Percentiles rank a stretch among this genome's conserved stretches.
phyloP scores from a whole-genome alignment of 202 grass and related monocot species.

The Panicum virgatum region DNA sequence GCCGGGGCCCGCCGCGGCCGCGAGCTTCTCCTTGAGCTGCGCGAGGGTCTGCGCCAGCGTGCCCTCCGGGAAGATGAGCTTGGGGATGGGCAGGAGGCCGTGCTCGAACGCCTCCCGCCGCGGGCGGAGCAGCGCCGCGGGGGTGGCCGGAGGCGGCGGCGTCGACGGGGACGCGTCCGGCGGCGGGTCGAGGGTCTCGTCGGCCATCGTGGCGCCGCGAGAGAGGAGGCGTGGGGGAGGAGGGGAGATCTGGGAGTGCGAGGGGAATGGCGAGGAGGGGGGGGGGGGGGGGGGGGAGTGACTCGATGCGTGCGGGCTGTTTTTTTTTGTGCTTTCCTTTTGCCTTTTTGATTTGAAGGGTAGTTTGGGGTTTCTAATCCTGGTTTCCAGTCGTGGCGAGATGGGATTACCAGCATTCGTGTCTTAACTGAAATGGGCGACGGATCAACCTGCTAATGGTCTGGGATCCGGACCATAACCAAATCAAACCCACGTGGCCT shows the following conservation, averaged over 20 bases:
- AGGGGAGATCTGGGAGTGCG: slow-evolving; percentile 36
- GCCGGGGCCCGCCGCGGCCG: background rate
- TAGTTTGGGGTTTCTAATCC: slow-evolving; percentile 8
- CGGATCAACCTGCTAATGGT: too few species aligned
- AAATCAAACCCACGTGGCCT: too few species aligned
- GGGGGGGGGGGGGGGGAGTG: background rate
- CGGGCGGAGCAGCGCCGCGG: slow-evolving; percentile 58
- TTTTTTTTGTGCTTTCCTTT: background rate
- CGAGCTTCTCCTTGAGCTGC: slow-evolving; percentile 70
- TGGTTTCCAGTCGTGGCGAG: background rate
- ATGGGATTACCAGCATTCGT: background rate
- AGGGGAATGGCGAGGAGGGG: slow-evolving; percentile 13
- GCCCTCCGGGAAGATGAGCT: slow-evolving; percentile 82
- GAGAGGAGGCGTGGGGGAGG: background rate
- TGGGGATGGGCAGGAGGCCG: slow-evolving; percentile 84
- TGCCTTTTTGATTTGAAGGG: background rate
- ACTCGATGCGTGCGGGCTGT: background rate
- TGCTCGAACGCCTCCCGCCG: slow-evolving; percentile 88
- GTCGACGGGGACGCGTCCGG: slow-evolving; percentile 21
- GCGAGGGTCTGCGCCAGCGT: slow-evolving; percentile 57
- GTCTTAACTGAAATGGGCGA: background rate
- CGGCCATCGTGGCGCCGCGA: slow-evolving; percentile 47
- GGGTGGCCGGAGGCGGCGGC: background rate
- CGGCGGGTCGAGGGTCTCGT: slow-evolving; percentile 48
- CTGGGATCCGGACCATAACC: too few species aligned